Base-by-base conservation (phyloP, 1,139 yeast genomes). In the Diutina mesorugosa region DNA sequence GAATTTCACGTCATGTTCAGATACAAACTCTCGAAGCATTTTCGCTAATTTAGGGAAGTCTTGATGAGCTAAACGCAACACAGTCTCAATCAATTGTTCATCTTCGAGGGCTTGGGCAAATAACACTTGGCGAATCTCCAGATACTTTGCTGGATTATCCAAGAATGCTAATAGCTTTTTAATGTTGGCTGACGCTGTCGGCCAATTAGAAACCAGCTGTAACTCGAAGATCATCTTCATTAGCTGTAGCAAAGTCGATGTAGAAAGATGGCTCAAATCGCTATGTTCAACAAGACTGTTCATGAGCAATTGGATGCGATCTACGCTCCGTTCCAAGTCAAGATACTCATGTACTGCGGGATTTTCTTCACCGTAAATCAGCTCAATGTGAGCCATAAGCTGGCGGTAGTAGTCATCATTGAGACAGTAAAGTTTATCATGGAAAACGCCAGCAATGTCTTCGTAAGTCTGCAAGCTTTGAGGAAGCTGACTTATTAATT, bases 281-380 rank as follows among this genome's bases (percentile, higher is more conserved):
- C 16, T 14, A 6, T 28, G 38, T 7, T 52, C 51, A 2, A 63
- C 54, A 4, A 64, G n/a, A n/a, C 58, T 51, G 47, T 60, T 60
- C 10, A 63, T 55, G 26, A 67, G 45, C 30, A 59, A 45, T 57
- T 73, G 77, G 5, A 74, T 64, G 35, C 71, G 61, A 51, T 69
- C 69, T 28, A 74, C 59, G 60, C 66, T 73, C 51, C 63, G 62
- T 45, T 74, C 72, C 47, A 65, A 58, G 58, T 73, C 62, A 56
- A 66, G 59, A 62, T 68, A 74, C 60, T 75, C 77, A 60, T 76
- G 80, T 3, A 69, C 67, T 32, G 61, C 60, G 0, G 78, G 79
- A 10, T 66, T 64, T 1, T 60, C 57, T 4, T 69, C 68, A 3
- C 58, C 60, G 59, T 67, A 76, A 14, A 74, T 57, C 3, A 61